Evolutionary conservation across 2,329 filamentous ascomycete genomes (phyloP), one percentile per base, ranked within the genome.

Genomic region (Colletotrichum orbiculare): DNA sequence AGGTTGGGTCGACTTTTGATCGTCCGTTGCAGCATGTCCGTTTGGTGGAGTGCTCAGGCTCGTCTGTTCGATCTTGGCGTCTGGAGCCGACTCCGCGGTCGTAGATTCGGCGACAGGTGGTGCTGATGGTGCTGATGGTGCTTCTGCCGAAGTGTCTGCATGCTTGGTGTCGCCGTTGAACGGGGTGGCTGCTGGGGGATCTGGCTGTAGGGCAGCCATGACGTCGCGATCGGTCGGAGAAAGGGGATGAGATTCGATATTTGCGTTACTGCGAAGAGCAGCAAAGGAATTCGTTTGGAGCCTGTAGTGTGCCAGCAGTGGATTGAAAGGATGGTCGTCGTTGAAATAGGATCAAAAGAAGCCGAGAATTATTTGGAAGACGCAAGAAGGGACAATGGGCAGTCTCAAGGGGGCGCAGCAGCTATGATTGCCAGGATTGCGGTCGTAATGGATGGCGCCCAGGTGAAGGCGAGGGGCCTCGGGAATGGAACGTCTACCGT

Each of bases 151-250:
- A 4, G 62, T 57, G 12, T 48, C 13, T 35, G 62, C 41, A 47
- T 46, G 58, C 54, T 64, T 66, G 60, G 60, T 54, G 25, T 59
- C 43, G 54, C 41, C 11, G 15, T 34, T 13, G 47, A 46, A 35
- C 39, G 64, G 15, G 8, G 41, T 45, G 49, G 34, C 60, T 10
- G 63, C 42, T 17, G 60, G 60, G 38, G 48, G 54, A 59, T 63
- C 60, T 66, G 54, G 45, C 39, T 53, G 60, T 45, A 62, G 46
- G 43, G 64, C 33, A 64, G 64, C 54, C 64, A 66, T 66, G 48
- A 59, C 49, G 64, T 59, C 53, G 64, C 48, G 54, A 53, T 58
- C 17, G 60, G 38, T 48, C 59, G 64, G 59, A 34, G 42, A 54
- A 49, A 35, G 49, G 42, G 37, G 45, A 58, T 41, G 47, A 54